Percentiles rank a stretch among this genome's conserved stretches.
Conservation (phyloP, 352 stramenopile genomes). For the Saprolegnia parasitica region DNA sequence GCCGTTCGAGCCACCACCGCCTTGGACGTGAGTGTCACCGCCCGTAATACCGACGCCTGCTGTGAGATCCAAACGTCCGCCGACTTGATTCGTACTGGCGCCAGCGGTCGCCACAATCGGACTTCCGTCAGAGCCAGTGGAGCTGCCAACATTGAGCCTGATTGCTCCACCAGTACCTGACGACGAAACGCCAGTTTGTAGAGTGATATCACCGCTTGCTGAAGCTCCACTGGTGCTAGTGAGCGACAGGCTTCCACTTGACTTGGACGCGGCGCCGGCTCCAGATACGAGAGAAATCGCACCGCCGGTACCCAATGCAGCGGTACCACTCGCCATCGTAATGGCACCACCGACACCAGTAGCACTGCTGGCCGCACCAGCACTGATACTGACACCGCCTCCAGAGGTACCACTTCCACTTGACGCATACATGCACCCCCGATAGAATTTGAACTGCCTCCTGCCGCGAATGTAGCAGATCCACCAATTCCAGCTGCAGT, state of each 20-base stretch:
- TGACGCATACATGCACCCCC: background rate
- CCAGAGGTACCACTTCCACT: slow-evolving; percentile 21
- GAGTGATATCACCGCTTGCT: slow-evolving; percentile 18
- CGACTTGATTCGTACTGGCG: slow-evolving; percentile 18
- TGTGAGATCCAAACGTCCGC: background rate
- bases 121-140: slow-evolving; percentile 9
- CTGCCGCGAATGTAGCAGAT: background rate
- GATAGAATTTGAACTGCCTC: slow-evolving; percentile 8
- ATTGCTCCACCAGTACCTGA: slow-evolving; percentile 17
- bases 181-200: slow-evolving; percentile 10
- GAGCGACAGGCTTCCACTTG: slow-evolving; percentile 2
- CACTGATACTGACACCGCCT: slow-evolving; percentile 6
- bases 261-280: slow-evolving; percentile 9
- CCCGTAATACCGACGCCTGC: slow-evolving; percentile 8
- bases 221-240: slow-evolving; percentile 7
- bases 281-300: slow-evolving; percentile 6
- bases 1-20: background rate
- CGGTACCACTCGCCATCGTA: slow-evolving; percentile 2
- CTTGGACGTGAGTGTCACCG: background rate
- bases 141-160: slow-evolving; percentile 3
- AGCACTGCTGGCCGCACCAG: slow-evolving; percentile 16
- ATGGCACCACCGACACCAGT: slow-evolving; percentile 16
- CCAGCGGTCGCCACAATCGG: background rate
- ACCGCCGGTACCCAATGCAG: slow-evolving; percentile 13
- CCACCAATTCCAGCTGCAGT: slow-evolving; percentile 14